Percentiles rank a stretch among this genome's conserved stretches.
Conservation (phyloP, 208 protist species). For the Crithidia mellificae region DNA sequence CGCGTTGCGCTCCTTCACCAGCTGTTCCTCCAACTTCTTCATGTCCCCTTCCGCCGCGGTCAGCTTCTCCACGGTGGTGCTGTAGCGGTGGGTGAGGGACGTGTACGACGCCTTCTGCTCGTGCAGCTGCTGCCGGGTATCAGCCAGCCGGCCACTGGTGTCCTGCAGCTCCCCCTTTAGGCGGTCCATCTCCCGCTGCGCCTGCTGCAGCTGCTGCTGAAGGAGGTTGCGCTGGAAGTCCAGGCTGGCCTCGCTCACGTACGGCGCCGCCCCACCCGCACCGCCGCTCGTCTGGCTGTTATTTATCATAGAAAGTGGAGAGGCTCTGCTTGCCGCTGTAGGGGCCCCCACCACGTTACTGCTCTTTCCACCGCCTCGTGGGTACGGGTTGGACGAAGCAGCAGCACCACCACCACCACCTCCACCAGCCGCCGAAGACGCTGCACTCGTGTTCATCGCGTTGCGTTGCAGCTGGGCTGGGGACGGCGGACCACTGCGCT, state of each 20-base stretch:
- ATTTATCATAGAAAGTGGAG: too few relatives aligned
- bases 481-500: not conserved
- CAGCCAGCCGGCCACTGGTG: constrained; percentile 32
- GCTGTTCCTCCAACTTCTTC: constrained; percentile 59
- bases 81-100: constrained; percentile 67
- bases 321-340: not conserved
- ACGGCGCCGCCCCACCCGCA: not conserved
- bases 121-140: constrained; percentile 48
- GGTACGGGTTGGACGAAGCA: too few relatives aligned
- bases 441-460: too few relatives aligned
- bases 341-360: too few relatives aligned
- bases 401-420: not conserved
- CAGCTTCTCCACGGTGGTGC: constrained; percentile 58
- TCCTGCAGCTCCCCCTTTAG: constrained; percentile 58
- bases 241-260: constrained; percentile 35
- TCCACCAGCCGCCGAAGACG: not conserved
- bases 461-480: too few relatives aligned
- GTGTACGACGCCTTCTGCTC: constrained; percentile 68
- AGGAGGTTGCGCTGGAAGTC: constrained; percentile 64
- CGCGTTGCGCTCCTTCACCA: constrained; percentile 54
- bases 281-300: too few relatives aligned
- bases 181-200: constrained; percentile 50
- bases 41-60: constrained; percentile 48
- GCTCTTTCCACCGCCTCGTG: too few relatives aligned
- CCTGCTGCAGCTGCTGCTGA: constrained; percentile 63